Percentiles rank a stretch among this genome's conserved stretches.
Evolutionary conservation across 2,329 filamentous ascomycete species (phyloP).

Genomic region (Xylariaceae sp.): DNA sequence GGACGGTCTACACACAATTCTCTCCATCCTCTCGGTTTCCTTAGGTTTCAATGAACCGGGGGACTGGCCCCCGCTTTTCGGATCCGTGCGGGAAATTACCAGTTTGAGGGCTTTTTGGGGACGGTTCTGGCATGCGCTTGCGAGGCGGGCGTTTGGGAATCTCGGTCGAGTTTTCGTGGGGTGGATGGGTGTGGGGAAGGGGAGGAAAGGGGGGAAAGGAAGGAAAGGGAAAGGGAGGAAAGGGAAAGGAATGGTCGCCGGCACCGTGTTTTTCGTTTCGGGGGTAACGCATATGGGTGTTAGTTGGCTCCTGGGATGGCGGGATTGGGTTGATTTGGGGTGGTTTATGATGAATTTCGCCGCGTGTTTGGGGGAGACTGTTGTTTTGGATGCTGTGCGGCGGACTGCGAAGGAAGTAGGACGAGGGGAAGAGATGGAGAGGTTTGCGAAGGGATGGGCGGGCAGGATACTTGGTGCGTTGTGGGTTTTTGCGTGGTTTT

Average conservation of each 20-base stretch:
- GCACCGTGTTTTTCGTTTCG: neutral
- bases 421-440: neutral
- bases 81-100: neutral
- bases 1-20: neutral
- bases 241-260: neutral
- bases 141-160: neutral
- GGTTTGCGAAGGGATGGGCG: neutral
- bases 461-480: neutral
- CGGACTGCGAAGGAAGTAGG: neutral
- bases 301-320: neutral
- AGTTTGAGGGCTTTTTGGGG: neutral
- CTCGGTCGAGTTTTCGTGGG: neutral
- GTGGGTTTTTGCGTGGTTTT: slow-evolving; percentile 1
- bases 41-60: neutral
- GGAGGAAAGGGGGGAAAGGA: neutral
- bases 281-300: neutral
- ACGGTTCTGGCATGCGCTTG: slow-evolving; percentile 1
- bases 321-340: neutral
- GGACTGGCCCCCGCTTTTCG: neutral
- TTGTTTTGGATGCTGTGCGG: neutral
- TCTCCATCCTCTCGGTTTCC: neutral
- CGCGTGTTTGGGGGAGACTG: neutral
- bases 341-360: slow-evolving; percentile 1
- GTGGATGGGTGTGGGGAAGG: too few species aligned
- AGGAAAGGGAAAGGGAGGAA: neutral